Evolutionary conservation across 306 rosid species (phyloP), one percentile per base, ranked within the genome.

Genomic region (Corylus avellana): DNA sequence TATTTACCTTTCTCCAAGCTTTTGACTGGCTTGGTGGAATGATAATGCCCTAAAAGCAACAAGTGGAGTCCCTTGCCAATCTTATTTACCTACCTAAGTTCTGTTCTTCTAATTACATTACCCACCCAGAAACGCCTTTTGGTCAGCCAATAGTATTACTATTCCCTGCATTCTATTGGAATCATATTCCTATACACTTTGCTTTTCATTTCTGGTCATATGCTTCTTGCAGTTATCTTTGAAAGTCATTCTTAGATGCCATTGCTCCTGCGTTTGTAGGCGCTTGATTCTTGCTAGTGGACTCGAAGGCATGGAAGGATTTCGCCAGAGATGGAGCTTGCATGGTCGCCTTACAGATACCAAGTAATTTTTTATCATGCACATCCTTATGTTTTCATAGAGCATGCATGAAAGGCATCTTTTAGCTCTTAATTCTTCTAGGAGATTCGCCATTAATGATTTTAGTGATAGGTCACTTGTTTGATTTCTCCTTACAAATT

Each of bases 231-330:
- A 67, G 12, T n/a, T 7, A 49, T 74, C 48, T 69, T 25, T 69
- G 48, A 66, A 54, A 11, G 11, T 51, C 78, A 46, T 49, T 32
- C 68, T 78, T 56, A 75, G 32, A 20, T 18, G 10, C 70, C 84
- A 57, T 77, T n/a, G 32, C 47, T 84, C 72, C 62, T 67, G 76
- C 53, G 57, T 88, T 58, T 81, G 17, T 57, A 95, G 98, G 89
- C 98, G 80, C 78, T 83, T 91, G 74, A 95, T 92, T 89, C 98
- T 92, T 85, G 98, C 98, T 69, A 95, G 96, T 81, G 98, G 98
- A 75, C 51, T 86, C 29, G 91, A 89, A 83, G 98, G 98, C 77
- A 77, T 91, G 22, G 98, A 92, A 46, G 96, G 98, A 77, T 92
- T 95, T 81, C 94, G 94, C 81, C 92, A 92, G 83, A 83, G 97